A percentile compares a stretch with the other conserved stretches of the same genome.
Conservation (phyloP, 495 filamentous ascomycete genomes). For the Cetradonia linearis region DNA sequence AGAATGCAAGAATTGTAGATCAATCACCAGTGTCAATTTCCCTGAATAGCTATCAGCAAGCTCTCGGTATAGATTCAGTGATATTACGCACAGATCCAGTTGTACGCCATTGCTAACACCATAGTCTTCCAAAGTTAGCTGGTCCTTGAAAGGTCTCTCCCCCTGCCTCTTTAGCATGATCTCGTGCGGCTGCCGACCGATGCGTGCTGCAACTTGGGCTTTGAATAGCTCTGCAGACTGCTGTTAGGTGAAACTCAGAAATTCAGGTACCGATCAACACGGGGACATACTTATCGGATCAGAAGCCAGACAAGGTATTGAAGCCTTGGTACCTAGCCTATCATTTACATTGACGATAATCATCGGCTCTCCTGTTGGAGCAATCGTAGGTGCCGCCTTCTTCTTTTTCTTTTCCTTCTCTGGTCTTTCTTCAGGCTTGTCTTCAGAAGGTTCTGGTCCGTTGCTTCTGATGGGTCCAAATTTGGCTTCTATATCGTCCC, state of each 20-base stretch:
- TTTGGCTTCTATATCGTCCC: constrained; percentile 15
- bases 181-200: constrained; percentile 80
- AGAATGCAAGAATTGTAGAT: constrained; percentile 16
- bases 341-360: constrained; percentile 91
- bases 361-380: constrained; percentile 55
- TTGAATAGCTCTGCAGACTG: constrained; percentile 58
- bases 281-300: constrained; percentile 55
- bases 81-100: constrained; percentile 51
- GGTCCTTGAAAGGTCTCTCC: constrained; percentile 83
- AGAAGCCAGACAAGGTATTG: constrained; percentile 72
- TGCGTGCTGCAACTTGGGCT: constrained; percentile 73
- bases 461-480: constrained; percentile 3
- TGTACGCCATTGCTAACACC: constrained; percentile 82
- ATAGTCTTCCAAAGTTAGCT: constrained; percentile 78
- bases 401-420: constrained; percentile 33
- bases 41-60: constrained; percentile 13
- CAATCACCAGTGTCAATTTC: constrained; percentile 72
- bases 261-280: neutral
- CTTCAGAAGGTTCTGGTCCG: neutral
- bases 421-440: constrained; percentile 20
- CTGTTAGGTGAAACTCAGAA: neutral
- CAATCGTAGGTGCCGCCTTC: constrained; percentile 25
- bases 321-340: constrained; percentile 78
- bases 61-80: neutral
- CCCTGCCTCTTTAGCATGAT: constrained; percentile 87